Evolutionary conservation across 257 asterid species (phyloP), one percentile per base, ranked within the genome.

Genomic region (Agastache rugosa): DNA sequence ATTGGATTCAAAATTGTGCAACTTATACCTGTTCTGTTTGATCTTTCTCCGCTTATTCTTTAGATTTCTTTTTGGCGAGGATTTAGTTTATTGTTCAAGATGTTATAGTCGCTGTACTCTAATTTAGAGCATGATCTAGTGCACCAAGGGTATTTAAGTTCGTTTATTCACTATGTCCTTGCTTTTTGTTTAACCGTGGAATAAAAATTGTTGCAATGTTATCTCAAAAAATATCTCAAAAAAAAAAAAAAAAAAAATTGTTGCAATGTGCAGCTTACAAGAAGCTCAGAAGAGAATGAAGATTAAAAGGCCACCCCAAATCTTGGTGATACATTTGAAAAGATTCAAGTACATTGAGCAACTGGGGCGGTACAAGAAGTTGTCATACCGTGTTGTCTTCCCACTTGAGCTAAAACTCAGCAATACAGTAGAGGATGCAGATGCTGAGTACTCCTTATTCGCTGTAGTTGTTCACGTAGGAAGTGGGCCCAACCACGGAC

Each of bases 231-330:
- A n/a, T n/a, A n/a, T n/a, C n/a, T n/a, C n/a, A n/a, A n/a, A n/a
- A n/a, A n/a, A n/a, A n/a, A n/a, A n/a, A n/a, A n/a, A n/a, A n/a
- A n/a, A n/a, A n/a, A n/a, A n/a, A n/a, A 11, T 55, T 71, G 58
- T 74, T 78, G 74, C 63, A 45, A 69, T 42, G 25, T 79, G 76
- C 86, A 91, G 97, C 77, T 84, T 91, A 85, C 97, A 91, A 87
- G 97, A 91, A 82, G 97, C 97, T 22, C 96, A 91, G 80, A 91
- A 91, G 86, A 87, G 97, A 82, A 89, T 91, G 97, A 91, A 91
- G 88, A 91, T 91, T 23, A 91, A 89, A 73, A 87, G 73, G 83
- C 88, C 97, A 11, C 97, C 96, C 23, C 96, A 86, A 71, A 85
- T 91, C 78, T 69, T 91, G 72, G 97, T 91, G 76, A 91, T 91